Conservation (phyloP, 371 early-diverging fungal species). For the Lichtheimia corymbifera region DNA sequence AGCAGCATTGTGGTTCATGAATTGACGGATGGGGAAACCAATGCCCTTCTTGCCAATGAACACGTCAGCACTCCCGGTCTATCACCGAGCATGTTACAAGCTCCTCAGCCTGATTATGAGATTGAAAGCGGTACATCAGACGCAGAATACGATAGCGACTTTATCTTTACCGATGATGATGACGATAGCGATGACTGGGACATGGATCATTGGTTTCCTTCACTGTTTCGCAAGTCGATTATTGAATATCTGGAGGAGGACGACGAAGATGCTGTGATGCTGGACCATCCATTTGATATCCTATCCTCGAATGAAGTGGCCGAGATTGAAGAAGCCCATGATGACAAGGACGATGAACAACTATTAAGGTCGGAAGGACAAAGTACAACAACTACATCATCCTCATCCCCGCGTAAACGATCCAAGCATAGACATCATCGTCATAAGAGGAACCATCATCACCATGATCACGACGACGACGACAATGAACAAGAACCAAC, state of each 20-base stretch:
- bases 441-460: background rate
- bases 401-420: background rate
- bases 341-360: slow-evolving; percentile 5
- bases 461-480: background rate
- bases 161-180: slow-evolving; percentile 7
- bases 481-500: slow-evolving; percentile 5
- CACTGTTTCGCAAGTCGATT: slow-evolving; percentile 15
- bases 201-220: slow-evolving; percentile 25
- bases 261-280: slow-evolving; percentile 10
- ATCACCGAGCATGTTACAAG: slow-evolving; percentile 10
- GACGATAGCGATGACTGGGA: slow-evolving; percentile 12
- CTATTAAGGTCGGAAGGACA: background rate
- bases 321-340: background rate
- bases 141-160: slow-evolving; percentile 7
- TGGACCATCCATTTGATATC: slow-evolving; percentile 13
- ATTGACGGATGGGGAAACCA: slow-evolving; percentile 7
- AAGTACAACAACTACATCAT: background rate
- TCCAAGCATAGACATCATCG: background rate
- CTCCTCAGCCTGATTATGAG: slow-evolving; percentile 15
- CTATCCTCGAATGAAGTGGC: slow-evolving; percentile 3
- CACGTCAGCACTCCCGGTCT: too few species aligned
- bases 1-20: slow-evolving; percentile 13
- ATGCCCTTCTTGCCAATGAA: background rate
- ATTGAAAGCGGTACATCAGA: slow-evolving; percentile 12
- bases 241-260: slow-evolving; percentile 19